phyloP scores from a whole-genome alignment of 768 basidiomycete genomes.

The Pluteus cervinus region DNA sequence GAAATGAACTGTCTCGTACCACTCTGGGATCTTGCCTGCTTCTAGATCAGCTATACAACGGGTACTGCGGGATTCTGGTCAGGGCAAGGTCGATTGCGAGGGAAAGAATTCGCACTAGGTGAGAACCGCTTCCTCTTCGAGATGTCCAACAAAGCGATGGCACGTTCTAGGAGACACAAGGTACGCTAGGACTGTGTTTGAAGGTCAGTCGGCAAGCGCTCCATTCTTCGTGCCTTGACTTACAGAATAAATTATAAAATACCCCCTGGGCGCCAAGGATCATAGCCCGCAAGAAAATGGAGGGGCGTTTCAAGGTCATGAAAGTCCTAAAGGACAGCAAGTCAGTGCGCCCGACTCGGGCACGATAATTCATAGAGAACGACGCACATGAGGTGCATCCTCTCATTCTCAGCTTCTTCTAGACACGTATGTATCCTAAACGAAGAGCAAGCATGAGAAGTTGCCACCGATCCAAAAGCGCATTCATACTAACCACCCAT shows the following conservation, averaged over 20 bases:
- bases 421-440: constrained; percentile 90
- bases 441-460: constrained; percentile 26
- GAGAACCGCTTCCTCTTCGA: constrained; percentile 93
- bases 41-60: constrained; percentile 81
- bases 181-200: constrained; percentile 66
- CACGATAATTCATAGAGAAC: constrained; percentile 8
- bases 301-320: constrained; percentile 84
- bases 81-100: not conserved
- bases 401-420: constrained; percentile 95
- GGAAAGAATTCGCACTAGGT: constrained; percentile 66
- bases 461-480: not conserved
- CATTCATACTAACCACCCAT: constrained; percentile 35
- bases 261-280: constrained; percentile 91
- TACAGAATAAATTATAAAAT: constrained; percentile 85
- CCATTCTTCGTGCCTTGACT: no score
- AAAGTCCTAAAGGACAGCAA: constrained; percentile 86
- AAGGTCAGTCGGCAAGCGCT: no score
- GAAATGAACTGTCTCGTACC: constrained; percentile 37
- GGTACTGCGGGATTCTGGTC: constrained; percentile 40
- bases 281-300: constrained; percentile 72
- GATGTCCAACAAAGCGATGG: constrained; percentile 87
- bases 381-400: constrained; percentile 87
- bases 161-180: constrained; percentile 67
- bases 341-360: no score
- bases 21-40: constrained; percentile 73